Percentiles rank a stretch among this genome's conserved stretches.
phyloP scores from a whole-genome alignment of 805 yeast genomes.

The Candida krabiensis region DNA sequence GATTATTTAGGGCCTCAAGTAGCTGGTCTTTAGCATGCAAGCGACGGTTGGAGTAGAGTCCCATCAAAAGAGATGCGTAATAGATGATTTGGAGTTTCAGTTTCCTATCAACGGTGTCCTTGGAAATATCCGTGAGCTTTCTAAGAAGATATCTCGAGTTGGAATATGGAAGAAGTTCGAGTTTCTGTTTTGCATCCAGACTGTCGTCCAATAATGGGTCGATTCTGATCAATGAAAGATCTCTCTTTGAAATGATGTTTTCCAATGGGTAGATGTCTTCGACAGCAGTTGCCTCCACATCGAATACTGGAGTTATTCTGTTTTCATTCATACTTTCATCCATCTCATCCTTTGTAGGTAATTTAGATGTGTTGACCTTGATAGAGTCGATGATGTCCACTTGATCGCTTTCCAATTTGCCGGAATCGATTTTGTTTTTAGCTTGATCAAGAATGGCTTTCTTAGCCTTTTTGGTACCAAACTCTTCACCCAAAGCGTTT shows the following conservation, averaged over 20 bases:
- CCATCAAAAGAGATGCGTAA: conserved; percentile 77
- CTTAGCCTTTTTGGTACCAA: conserved; percentile 96
- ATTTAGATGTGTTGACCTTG: conserved; percentile 60
- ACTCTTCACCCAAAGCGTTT: conserved; percentile 88
- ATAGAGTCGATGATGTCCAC: conserved; percentile 81
- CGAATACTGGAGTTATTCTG: conserved; percentile 80
- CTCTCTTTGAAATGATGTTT: conserved; percentile 67
- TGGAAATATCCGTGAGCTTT: conserved; percentile 38
- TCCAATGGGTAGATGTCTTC: conserved; percentile 79
- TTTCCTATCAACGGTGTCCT: conserved; percentile 40
- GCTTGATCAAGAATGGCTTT: conserved; percentile 80
- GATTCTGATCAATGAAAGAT: conserved; percentile 63
- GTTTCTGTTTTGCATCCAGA: conserved; percentile 43
- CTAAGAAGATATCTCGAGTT: conserved; percentile 57
- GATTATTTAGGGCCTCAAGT: conserved; percentile 59
- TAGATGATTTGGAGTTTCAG: conserved; percentile 69
- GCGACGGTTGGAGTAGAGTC: conserved; percentile 75
- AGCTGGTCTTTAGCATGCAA: conserved; percentile 58
- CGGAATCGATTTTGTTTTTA: conserved; percentile 85
- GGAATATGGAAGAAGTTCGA: conserved; percentile 60
- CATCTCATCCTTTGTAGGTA: conserved; percentile 73
- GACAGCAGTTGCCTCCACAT: conserved; percentile 76
- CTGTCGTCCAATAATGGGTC: conserved; percentile 57
- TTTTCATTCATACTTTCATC: conserved; percentile 56
- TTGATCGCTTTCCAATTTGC: conserved; percentile 65